These are phyloP conservation scores for Aegle marmelos DNA, from an alignment of 345 rosid species.

Conservation along the genomic window DNA sequence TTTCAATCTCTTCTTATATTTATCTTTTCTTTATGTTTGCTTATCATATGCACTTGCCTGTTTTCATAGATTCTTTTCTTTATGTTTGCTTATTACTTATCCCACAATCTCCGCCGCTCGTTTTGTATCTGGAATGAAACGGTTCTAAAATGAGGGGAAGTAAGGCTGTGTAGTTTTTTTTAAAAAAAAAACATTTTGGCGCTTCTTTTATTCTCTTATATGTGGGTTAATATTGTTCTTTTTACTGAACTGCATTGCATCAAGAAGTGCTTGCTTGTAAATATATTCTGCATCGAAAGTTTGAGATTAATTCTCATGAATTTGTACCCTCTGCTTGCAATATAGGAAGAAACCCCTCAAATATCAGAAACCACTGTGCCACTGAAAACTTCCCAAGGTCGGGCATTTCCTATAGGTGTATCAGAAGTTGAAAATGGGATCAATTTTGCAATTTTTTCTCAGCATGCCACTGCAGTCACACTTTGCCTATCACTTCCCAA, in stretches of 20 bases:
- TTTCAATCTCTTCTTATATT: not conserved
- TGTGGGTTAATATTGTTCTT: not conserved
- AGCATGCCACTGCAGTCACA: constrained; percentile 73
- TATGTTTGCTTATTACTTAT: no score
- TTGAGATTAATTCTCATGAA: not conserved
- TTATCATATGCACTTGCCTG: not conserved
- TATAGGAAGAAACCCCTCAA: constrained; percentile 51
- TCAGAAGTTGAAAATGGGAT: constrained; percentile 73
- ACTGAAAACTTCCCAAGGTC: constrained; percentile 59
- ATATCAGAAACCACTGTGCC: constrained; percentile 37
- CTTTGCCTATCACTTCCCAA: constrained; percentile 71
- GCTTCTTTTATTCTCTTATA: not conserved
- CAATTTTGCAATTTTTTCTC: constrained; percentile 85
- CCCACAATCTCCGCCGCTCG: no score
- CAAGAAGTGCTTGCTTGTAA: not conserved
- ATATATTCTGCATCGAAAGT: not conserved
- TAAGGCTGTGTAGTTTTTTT: not conserved
- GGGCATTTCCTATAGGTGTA: constrained; percentile 75
- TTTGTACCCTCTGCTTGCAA: not conserved
- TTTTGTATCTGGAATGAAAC: not conserved
- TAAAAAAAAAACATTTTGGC: not conserved
- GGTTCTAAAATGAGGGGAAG: not conserved
- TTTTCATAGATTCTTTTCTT: no score
- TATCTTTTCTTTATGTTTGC: not conserved
- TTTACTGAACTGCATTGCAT: not conserved